A percentile compares a stretch with the other conserved stretches of the same genome.
Evolutionary conservation across 2,329 filamentous ascomycete species (phyloP).

Genomic region (Phyllosticta citriasiana): DNA sequence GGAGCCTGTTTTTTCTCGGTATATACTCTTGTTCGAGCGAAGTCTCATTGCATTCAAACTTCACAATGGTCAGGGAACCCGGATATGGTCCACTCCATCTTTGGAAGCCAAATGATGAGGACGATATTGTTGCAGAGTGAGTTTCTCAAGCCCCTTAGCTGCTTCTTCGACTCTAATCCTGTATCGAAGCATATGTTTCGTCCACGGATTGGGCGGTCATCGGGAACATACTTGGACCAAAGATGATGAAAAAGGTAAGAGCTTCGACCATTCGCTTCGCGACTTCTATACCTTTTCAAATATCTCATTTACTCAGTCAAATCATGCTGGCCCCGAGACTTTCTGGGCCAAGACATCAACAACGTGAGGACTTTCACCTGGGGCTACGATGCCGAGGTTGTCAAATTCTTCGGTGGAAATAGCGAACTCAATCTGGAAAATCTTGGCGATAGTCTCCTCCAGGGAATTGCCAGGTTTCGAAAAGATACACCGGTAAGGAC

Average conservation of each 20-base stretch:
- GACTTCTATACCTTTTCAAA: no score
- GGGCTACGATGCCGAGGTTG: background rate
- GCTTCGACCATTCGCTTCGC: no score
- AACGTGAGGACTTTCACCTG: background rate
- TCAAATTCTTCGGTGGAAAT: background rate
- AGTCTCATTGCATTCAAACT: no score
- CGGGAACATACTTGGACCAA: background rate
- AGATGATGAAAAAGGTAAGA: background rate
- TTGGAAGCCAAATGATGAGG: no score
- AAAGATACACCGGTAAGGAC: background rate
- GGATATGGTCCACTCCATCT: no score
- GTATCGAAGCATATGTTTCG: background rate
- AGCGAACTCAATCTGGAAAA: background rate
- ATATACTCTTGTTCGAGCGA: no score
- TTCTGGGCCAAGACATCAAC: background rate
- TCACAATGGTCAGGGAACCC: no score
- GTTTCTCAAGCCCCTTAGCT: no score
- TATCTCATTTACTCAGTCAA: no score
- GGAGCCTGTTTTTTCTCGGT: no score
- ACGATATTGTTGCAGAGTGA: no score
- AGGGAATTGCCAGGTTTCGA: background rate
- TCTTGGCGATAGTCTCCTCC: background rate
- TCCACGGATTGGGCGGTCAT: background rate
- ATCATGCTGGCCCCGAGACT: background rate
- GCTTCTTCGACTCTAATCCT: no score